Evolutionary conservation across 2,329 filamentous ascomycete genomes (phyloP).

Genomic region (Colletotrichum aenigma): DNA sequence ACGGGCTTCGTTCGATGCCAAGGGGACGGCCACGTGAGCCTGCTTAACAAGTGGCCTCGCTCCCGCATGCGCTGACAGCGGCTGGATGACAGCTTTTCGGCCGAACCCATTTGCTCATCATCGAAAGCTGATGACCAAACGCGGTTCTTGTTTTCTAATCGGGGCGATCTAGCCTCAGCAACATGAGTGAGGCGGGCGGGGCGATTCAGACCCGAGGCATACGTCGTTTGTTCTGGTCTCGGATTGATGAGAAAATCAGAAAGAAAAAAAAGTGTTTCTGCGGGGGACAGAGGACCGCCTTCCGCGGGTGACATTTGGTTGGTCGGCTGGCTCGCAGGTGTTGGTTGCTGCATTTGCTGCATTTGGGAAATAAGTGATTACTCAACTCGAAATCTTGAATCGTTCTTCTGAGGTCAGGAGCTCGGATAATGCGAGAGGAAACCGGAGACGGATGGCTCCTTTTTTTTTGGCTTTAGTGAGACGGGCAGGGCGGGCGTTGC

Average conservation of each 20-base stretch:
- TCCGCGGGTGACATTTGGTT: not conserved
- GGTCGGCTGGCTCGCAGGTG: not conserved
- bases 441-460: not conserved
- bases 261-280: not conserved
- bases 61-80: not conserved
- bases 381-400: not conserved
- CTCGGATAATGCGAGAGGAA: not conserved
- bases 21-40: not conserved
- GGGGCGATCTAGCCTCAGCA: not conserved
- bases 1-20: not conserved
- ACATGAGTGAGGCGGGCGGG: not conserved
- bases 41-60: not conserved
- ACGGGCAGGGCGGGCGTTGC: not conserved
- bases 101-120: not conserved
- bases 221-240: not conserved
- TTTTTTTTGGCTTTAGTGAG: not conserved
- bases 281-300: not conserved
- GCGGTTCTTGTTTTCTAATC: not conserved
- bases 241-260: slow-evolving; percentile 12
- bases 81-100: not conserved
- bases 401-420: not conserved
- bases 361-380: not conserved
- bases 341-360: not conserved
- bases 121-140: not conserved
- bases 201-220: not conserved